Percentiles rank a stretch among this genome's conserved stretches.
phyloP scores from a whole-genome alignment of 371 early-diverging fungal species.

The Rhizopus sp. region DNA sequence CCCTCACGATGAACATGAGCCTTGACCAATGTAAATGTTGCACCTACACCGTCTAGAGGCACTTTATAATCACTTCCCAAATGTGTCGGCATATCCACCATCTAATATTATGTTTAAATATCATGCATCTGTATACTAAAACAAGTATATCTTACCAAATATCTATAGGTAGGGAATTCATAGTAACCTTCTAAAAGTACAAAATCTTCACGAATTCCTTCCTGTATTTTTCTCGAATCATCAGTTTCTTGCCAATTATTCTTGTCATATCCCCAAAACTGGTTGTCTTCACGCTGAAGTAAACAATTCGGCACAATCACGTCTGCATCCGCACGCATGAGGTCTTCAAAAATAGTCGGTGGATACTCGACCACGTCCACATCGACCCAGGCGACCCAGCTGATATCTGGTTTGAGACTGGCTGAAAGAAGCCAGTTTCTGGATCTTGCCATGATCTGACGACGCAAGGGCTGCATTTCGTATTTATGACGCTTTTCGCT shows the following conservation, averaged over 20 bases:
- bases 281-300: constrained; percentile 30
- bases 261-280: constrained; percentile 63
- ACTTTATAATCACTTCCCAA: constrained; percentile 34
- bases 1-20: constrained; percentile 72
- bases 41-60: constrained; percentile 38
- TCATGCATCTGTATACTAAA: constrained; percentile 22
- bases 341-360: constrained; percentile 49
- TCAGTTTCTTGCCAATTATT: constrained; percentile 70
- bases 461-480: constrained; percentile 53
- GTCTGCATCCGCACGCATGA: constrained; percentile 65
- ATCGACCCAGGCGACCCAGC: constrained; percentile 67
- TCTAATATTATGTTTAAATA: constrained; percentile 8
- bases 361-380: constrained; percentile 63
- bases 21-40: constrained; percentile 57
- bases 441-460: constrained; percentile 61
- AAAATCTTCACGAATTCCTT: constrained; percentile 46
- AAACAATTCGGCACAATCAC: constrained; percentile 69
- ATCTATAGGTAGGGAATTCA: constrained; percentile 45
- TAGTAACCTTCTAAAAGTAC: constrained; percentile 49
- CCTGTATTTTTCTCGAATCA: constrained; percentile 52
- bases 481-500: constrained; percentile 52
- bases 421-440: constrained; percentile 58
- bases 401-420: constrained; percentile 51
- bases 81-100: constrained; percentile 55
- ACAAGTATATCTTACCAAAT: constrained; percentile 26